phyloP scores from a whole-genome alignment of 176 grass and related monocot species.

The Poa annua region DNA sequence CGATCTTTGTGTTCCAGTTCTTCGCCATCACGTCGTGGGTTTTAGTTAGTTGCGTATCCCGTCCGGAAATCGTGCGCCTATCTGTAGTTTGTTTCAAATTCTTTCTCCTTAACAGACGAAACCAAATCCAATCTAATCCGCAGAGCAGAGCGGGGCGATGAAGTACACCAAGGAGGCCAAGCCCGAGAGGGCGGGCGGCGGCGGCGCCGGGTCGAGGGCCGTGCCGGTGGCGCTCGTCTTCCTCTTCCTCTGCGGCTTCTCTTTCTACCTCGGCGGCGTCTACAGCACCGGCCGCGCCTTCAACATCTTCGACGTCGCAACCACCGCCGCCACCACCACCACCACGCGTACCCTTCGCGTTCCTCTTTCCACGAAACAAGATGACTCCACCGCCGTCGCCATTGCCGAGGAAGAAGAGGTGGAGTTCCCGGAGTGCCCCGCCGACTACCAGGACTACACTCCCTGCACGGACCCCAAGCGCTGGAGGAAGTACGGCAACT shows the following conservation, averaged over 20 bases:
- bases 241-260: constrained; percentile 73
- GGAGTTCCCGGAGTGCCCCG: constrained; percentile 73
- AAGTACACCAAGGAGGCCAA: constrained; percentile 85
- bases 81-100: neutral
- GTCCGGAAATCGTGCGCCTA: neutral
- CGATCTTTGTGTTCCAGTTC: neutral
- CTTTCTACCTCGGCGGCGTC: constrained; percentile 88
- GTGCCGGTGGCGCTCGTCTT: constrained; percentile 67
- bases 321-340: neutral
- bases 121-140: neutral
- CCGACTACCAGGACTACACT: constrained; percentile 87
- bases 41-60: constrained; percentile 1
- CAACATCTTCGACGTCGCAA: neutral
- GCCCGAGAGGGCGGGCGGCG: constrained; percentile 45
- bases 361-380: neutral
- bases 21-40: neutral
- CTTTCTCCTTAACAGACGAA: neutral
- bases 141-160: constrained; percentile 45
- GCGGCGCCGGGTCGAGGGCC: constrained; percentile 49
- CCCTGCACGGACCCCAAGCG: constrained; percentile 93
- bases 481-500: constrained; percentile 85
- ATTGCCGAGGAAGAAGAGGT: constrained; percentile 20
- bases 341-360: neutral
- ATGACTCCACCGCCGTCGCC: neutral
- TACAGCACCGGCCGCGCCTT: constrained; percentile 67